phyloP scores from a whole-genome alignment of 306 rosid genomes.

The Albizia julibrissin region DNA sequence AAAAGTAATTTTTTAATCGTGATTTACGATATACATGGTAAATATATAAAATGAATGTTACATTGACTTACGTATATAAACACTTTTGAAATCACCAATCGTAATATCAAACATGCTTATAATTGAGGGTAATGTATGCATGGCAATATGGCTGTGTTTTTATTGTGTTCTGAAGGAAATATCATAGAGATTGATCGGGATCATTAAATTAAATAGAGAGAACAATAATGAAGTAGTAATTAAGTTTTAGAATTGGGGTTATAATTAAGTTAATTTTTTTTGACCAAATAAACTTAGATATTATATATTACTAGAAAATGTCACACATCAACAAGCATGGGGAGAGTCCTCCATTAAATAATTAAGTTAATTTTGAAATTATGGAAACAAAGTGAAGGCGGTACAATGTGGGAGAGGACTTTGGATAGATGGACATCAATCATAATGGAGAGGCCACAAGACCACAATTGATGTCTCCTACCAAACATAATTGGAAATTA shows the following conservation, averaged over 20 bases:
- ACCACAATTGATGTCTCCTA: conserved; percentile 48
- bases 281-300: too few species aligned
- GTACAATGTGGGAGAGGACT: neutral
- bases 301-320: too few species aligned
- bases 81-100: too few species aligned
- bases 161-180: neutral
- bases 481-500: conserved; percentile 21
- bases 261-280: neutral
- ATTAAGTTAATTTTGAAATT: neutral
- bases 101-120: too few species aligned
- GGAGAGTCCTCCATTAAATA: too few species aligned
- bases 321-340: too few species aligned
- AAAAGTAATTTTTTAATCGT: too few species aligned
- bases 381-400: neutral
- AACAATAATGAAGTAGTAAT: neutral
- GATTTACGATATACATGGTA: too few species aligned
- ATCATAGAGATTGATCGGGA: neutral
- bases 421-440: neutral
- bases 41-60: too few species aligned
- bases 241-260: neutral
- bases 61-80: too few species aligned
- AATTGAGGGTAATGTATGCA: too few species aligned
- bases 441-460: conserved; percentile 19
- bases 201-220: neutral
- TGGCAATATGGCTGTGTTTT: neutral